Conservation (phyloP, 2,329 filamentous ascomycete species). For the Phyllosticta paracitricarpa region DNA sequence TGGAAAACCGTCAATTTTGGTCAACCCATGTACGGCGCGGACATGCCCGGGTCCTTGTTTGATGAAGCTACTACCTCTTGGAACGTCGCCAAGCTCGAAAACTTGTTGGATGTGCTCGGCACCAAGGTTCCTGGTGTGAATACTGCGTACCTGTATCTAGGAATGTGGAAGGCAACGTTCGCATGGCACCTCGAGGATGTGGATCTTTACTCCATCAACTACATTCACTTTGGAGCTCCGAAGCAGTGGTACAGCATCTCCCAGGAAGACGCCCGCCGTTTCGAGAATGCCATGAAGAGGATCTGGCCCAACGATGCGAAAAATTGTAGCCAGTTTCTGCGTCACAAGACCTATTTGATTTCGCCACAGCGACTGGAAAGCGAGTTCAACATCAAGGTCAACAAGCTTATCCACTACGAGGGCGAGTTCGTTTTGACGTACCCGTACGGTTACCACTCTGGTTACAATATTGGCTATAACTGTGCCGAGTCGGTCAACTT, state of each 20-base stretch:
- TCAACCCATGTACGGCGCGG: conserved; percentile 87
- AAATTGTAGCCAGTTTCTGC: conserved; percentile 88
- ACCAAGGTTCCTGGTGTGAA: conserved; percentile 97
- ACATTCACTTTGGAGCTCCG: conserved; percentile 94
- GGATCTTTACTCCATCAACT: conserved; percentile 99
- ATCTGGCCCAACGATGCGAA: conserved; percentile 95
- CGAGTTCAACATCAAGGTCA: conserved; percentile 90
- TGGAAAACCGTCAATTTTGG: conserved; percentile 98
- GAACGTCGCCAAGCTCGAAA: conserved; percentile 93
- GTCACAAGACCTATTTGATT: conserved; percentile 95
- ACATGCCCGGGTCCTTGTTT: conserved; percentile 92
- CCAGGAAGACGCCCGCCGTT: conserved; percentile 83
- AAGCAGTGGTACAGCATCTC: conserved; percentile 99
- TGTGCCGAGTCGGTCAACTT: conserved; percentile 99
- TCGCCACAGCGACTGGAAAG: conserved; percentile 80
- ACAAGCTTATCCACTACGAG: conserved; percentile 88
- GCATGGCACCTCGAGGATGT: conserved; percentile 99
- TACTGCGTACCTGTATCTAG: conserved; percentile 92
- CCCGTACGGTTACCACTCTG: conserved; percentile 96
- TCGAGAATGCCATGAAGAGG: conserved; percentile 89
- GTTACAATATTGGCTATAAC: conserved; percentile 96
- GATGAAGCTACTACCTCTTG: conserved; percentile 73
- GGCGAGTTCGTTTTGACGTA: conserved; percentile 98
- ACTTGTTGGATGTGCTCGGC: conserved; percentile 84
- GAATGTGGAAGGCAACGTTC: conserved; percentile 99